Conservation (phyloP, 2,329 filamentous ascomycete species). For the Colletotrichum horii region DNA sequence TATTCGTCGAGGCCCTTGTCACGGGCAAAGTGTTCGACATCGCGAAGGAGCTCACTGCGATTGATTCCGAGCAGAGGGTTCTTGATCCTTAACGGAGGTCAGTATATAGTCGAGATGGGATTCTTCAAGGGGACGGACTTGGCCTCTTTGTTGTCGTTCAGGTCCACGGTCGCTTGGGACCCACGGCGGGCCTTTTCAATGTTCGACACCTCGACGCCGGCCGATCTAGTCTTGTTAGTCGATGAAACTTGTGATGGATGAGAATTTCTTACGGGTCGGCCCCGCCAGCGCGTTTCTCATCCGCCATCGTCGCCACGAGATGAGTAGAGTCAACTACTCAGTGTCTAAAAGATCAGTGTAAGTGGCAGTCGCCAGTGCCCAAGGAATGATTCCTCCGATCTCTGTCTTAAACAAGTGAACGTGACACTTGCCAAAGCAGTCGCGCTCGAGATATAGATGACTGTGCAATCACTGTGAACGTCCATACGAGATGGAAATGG, state of each 20-base stretch:
- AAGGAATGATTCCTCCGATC: neutral
- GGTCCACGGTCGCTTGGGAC: constrained; percentile 34
- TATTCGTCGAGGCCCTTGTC: constrained; percentile 50
- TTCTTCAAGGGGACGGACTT: constrained; percentile 36
- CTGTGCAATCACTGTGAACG: too few species aligned
- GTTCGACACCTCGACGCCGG: neutral
- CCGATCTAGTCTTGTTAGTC: neutral
- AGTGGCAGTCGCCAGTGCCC: neutral
- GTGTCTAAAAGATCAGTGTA: neutral
- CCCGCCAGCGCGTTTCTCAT: neutral
- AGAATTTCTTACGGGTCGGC: neutral
- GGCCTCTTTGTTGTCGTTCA: constrained; percentile 51
- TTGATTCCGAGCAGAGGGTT: constrained; percentile 53
- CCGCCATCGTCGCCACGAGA: neutral
- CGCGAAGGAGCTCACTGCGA: constrained; percentile 47
- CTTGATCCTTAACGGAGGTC: constrained; percentile 41
- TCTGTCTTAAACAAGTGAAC: neutral
- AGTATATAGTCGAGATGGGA: neutral
- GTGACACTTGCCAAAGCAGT: neutral
- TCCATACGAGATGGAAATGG: neutral
- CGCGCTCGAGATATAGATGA: neutral
- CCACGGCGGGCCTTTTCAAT: constrained; percentile 1
- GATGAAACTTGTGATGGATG: neutral
- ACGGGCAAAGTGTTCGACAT: constrained; percentile 59
- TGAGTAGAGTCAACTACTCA: neutral